These are phyloP conservation scores for Torrubiella hemipterigena DNA, from an alignment of 2,329 filamentous ascomycete species.

Conservation along the genomic window DNA sequence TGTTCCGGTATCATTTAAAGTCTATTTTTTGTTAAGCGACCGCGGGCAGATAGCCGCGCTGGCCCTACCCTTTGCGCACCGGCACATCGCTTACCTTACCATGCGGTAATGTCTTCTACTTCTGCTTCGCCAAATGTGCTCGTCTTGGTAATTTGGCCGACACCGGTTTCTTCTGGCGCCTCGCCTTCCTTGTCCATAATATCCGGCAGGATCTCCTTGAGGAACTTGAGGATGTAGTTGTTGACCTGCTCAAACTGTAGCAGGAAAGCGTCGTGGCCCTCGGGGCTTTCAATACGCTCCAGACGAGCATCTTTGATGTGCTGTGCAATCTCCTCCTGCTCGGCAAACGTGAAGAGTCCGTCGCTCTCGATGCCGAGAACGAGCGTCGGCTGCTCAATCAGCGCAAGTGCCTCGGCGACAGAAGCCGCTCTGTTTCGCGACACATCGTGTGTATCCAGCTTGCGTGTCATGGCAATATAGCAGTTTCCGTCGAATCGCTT, in stretches of 20 bases:
- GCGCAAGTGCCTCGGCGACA: constrained; percentile 61
- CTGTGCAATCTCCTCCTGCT: constrained; percentile 83
- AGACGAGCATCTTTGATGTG: constrained; percentile 67
- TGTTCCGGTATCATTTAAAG: too few relatives aligned
- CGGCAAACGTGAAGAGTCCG: constrained; percentile 91
- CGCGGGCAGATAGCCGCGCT: too few relatives aligned
- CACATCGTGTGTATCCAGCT: constrained; percentile 93
- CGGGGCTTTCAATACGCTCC: constrained; percentile 81
- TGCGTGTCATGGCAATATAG: constrained; percentile 97
- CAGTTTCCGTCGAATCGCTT: constrained; percentile 96
- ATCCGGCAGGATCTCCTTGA: constrained; percentile 71
- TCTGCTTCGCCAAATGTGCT: constrained; percentile 94
- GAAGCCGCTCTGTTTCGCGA: constrained; percentile 60
- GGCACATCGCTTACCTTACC: constrained; percentile 39
- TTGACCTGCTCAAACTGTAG: constrained; percentile 98
- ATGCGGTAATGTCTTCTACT: constrained; percentile 90
- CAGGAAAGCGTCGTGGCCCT: constrained; percentile 93
- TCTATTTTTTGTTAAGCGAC: too few relatives aligned
- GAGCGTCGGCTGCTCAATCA: constrained; percentile 80
- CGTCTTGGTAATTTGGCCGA: constrained; percentile 62
- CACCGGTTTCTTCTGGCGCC: constrained; percentile 34
- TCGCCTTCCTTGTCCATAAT: constrained; percentile 62
- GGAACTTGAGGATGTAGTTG: constrained; percentile 69
- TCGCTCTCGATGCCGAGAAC: constrained; percentile 93
- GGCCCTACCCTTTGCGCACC: too few relatives aligned